phyloP scores from a whole-genome alignment of 345 rosid genomes.

The Raphanus sativus region DNA sequence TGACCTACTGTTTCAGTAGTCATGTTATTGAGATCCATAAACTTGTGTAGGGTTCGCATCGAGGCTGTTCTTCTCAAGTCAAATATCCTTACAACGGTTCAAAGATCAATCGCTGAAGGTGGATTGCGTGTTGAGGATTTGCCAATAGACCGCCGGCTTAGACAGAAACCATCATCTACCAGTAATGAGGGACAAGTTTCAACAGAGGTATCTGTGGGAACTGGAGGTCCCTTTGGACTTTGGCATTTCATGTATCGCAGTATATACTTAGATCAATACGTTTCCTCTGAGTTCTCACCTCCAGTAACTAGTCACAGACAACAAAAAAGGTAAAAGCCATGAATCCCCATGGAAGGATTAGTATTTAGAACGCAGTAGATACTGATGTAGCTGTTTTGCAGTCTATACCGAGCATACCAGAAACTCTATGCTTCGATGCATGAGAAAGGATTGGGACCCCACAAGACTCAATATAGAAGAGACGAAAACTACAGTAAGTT shows the following conservation, averaged over 20 bases:
- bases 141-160: constrained; percentile 60
- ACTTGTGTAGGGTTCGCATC: constrained; percentile 59
- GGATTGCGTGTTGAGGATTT: constrained; percentile 94
- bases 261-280: constrained; percentile 88
- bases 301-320: constrained; percentile 72
- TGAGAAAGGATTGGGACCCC: constrained; percentile 74
- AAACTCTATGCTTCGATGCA: constrained; percentile 90
- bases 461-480: constrained; percentile 96
- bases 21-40: neutral
- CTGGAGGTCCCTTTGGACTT: constrained; percentile 93
- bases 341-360: neutral
- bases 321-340: constrained; percentile 68
- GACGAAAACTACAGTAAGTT: constrained; percentile 83
- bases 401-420: constrained; percentile 94
- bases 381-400: constrained; percentile 41
- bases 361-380: neutral
- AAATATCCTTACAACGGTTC: constrained; percentile 80
- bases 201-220: constrained; percentile 58
- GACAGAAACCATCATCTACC: constrained; percentile 37
- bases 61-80: constrained; percentile 85
- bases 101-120: constrained; percentile 87
- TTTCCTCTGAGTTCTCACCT: constrained; percentile 84
- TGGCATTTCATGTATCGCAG: constrained; percentile 99
- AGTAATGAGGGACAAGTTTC: constrained; percentile 4
- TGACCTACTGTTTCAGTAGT: neutral